Base-by-base conservation (phyloP, 495 filamentous ascomycete species). In the Recurvomyces mirabilis region DNA sequence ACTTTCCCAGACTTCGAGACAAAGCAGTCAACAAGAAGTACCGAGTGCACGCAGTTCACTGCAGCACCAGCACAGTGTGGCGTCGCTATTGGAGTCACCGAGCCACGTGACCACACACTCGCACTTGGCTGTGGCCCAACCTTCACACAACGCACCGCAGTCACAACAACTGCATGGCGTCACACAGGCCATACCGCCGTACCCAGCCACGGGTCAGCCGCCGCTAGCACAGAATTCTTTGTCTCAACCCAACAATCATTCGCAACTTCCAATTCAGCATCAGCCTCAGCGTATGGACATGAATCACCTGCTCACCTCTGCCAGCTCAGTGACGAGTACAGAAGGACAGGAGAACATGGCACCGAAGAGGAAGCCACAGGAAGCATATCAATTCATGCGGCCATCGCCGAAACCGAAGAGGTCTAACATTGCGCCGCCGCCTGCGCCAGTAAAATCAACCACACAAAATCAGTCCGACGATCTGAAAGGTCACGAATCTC, bases 11-110 rank as follows among this genome's bases (percentile, higher is more conserved):
- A 12, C 15, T 1, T 55, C 51, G 7, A 25, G 51, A 17, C 51
- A 54, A 18, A 50, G 51, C 36, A 54, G 51, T 42, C 26, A 38
- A 19, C 39, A 49, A 26, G 45, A 52, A 13, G 15, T n/a, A n/a
- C n/a, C 9, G 13, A 37, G 35, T 34, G 21, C 13, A 20, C 30
- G 41, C 20, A 52, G 38, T 38, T 49, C 51, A 12, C 12, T 49
- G 15, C 51, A 49, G 24, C 26, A 25, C 17, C 20, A 40, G n/a
- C 38, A 21, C 13, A 40, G 31, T 13, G 32, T 23, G 20, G 31
- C 31, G 19, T 21, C 43, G 17, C 21, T 15, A 20, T 18, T 30
- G 19, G 22, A 14, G 3, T 18, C 49, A 47, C 37, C 35, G 13
- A n/a, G 18, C 42, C 43, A 45, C 33, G 41, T 40, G 29, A 14